Conservation (phyloP, 2,329 filamentous ascomycete species). For the Triangularia verruculosa region DNA sequence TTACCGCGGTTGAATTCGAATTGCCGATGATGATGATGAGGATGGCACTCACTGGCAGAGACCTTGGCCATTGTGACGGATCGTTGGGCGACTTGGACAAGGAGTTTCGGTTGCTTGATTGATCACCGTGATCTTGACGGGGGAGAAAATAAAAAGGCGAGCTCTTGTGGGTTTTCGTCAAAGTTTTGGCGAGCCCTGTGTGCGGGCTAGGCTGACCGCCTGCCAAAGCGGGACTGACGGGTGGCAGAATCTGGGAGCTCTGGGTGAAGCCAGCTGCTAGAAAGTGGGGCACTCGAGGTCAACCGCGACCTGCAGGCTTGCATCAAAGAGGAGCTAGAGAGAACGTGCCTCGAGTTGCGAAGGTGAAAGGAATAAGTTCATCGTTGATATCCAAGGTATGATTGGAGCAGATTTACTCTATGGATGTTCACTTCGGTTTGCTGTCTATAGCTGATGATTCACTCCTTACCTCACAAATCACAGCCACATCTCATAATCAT, state of each 20-base stretch:
- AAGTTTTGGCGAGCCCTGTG: neutral
- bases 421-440: too few species aligned
- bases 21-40: neutral
- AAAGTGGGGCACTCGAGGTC: neutral
- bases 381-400: neutral
- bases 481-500: neutral
- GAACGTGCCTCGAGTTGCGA: neutral
- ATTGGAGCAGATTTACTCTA: neutral
- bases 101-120: constrained; percentile 23
- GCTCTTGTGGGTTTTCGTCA: constrained; percentile 12
- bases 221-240: neutral
- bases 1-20: constrained; percentile 5
- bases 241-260: neutral
- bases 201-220: neutral
- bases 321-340: neutral
- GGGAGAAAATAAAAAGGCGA: constrained; percentile 24
- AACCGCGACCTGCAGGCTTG: neutral
- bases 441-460: neutral
- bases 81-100: constrained; percentile 27
- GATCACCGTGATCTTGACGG: constrained; percentile 30
- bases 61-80: constrained; percentile 67
- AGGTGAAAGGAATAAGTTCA: too few species aligned
- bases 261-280: neutral
- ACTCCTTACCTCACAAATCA: neutral
- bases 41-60: constrained; percentile 44